A percentile compares a stretch with the other conserved stretches of the same genome.
These are phyloP conservation scores for Lactarius pseudohatsudake DNA, from an alignment of 768 basidiomycete genomes.

Conservation along the genomic window DNA sequence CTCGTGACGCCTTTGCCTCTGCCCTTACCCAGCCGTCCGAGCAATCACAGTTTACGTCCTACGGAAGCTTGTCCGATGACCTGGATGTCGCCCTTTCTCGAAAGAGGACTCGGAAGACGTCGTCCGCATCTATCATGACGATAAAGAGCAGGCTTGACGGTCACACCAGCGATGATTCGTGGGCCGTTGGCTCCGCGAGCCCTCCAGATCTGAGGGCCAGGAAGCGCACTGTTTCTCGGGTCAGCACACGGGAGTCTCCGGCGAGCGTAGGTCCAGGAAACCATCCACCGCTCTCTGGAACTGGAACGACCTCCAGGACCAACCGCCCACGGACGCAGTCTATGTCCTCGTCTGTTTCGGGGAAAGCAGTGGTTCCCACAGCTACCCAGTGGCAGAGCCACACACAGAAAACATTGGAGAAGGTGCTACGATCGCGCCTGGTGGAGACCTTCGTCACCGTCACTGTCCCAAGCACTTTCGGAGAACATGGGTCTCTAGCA, in stretches of 20 bases:
- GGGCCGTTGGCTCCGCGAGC: conserved; percentile 34
- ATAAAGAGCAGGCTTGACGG: conserved; percentile 49
- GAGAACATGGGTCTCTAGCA: background rate
- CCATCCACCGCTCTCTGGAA: conserved; percentile 18
- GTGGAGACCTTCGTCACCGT: conserved; percentile 77
- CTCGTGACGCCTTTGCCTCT: conserved; percentile 73
- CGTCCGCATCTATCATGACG: conserved; percentile 54
- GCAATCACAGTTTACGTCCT: conserved; percentile 55
- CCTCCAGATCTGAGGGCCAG: conserved; percentile 40
- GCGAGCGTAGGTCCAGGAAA: conserved; percentile 17
- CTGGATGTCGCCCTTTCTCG: conserved; percentile 59
- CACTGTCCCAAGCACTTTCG: conserved; percentile 35
- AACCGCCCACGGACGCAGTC: conserved; percentile 23
- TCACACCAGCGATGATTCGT: conserved; percentile 35
- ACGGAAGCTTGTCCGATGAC: conserved; percentile 67
- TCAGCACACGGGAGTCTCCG: conserved; percentile 35
- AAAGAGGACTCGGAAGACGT: conserved; percentile 60
- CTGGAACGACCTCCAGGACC: conserved; percentile 6
- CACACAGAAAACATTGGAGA: conserved; percentile 69
- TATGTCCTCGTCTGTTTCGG: conserved; percentile 18
- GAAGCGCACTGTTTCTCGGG: conserved; percentile 37
- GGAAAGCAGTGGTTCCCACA: conserved; percentile 30
- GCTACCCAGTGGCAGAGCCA: conserved; percentile 50
- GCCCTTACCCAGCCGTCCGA: conserved; percentile 68
- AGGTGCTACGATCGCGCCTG: conserved; percentile 66